A percentile compares a stretch with the other conserved stretches of the same genome.
Conservation (phyloP, 2,329 filamentous ascomycete genomes). For the Torrubiellomyces zombiae region DNA sequence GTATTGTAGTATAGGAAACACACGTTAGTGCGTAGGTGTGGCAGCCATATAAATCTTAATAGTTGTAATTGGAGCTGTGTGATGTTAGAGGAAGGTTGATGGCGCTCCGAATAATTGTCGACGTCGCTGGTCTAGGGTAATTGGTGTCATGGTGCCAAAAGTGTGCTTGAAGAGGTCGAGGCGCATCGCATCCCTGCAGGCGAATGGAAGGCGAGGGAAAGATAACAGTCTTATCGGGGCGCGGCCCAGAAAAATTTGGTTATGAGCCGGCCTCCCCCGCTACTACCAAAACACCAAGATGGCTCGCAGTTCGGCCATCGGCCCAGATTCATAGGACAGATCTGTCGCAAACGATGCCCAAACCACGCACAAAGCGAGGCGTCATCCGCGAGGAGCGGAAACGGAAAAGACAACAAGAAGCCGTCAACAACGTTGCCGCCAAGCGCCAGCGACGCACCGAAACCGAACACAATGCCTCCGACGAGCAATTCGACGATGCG, state of each 20-base stretch:
- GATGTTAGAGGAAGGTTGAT: neutral
- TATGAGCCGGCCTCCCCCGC: neutral
- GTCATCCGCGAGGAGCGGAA: slow-evolving; percentile 22
- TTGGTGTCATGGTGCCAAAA: no score
- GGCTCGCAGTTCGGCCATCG: no score
- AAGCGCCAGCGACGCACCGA: slow-evolving; percentile 12
- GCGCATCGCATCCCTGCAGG: no score
- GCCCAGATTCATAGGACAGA: neutral
- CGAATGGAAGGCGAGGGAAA: no score
- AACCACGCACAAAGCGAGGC: slow-evolving; percentile 26
- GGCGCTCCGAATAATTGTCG: no score
- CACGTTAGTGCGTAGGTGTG: no score
- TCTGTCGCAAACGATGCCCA: slow-evolving; percentile 18
- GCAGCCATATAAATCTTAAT: no score
- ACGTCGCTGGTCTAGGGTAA: no score
- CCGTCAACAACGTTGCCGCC: slow-evolving; percentile 5
- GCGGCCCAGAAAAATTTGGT: slow-evolving; percentile 3
- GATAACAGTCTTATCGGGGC: slow-evolving; percentile 6
- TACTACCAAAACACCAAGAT: no score
- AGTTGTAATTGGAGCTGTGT: no score
- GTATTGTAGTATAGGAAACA: no score
- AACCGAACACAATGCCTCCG: slow-evolving; percentile 6
- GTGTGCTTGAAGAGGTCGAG: no score
- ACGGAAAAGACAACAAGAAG: slow-evolving; percentile 16
- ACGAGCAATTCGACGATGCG: slow-evolving; percentile 9